A percentile compares a stretch with the other conserved stretches of the same genome.
Conservation (phyloP, 495 filamentous ascomycete species). For the Recurvomyces mirabilis region DNA sequence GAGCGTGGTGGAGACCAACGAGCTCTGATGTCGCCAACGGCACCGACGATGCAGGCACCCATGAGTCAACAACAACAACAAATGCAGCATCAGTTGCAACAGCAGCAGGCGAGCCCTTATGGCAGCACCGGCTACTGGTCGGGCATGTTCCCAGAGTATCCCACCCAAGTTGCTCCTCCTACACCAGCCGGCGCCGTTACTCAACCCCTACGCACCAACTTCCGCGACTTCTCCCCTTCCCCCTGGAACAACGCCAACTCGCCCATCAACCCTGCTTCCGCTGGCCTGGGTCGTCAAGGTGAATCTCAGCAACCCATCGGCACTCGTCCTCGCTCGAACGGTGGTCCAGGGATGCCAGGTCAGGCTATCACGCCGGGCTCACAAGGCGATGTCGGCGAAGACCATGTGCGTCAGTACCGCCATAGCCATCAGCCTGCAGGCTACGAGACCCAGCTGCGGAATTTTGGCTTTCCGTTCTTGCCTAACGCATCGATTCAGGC, state of each 20-base stretch:
- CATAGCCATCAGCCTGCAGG: neutral
- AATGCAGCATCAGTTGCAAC: neutral
- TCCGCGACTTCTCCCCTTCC: neutral
- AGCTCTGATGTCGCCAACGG: neutral
- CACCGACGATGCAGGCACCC: neutral
- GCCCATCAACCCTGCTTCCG: neutral
- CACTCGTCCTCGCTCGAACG: constrained; percentile 6
- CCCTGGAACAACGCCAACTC: constrained; percentile 1
- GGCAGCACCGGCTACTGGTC: too few relatives aligned
- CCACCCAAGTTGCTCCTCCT: neutral
- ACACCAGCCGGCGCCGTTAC: neutral
- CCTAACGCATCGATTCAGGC: neutral
- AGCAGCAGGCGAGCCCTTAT: too few relatives aligned
- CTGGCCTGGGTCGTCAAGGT: constrained; percentile 2
- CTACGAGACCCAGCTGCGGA: neutral
- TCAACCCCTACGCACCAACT: neutral
- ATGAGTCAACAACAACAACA: neutral
- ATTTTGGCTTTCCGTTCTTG: too few relatives aligned
- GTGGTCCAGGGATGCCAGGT: too few relatives aligned
- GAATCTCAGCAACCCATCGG: neutral
- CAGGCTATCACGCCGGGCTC: too few relatives aligned
- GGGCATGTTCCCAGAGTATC: too few relatives aligned
- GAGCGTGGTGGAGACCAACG: constrained; percentile 3
- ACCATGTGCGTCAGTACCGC: constrained; percentile 1
- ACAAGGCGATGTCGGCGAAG: too few relatives aligned